Conservation (phyloP, 768 basidiomycete species). For the Neoboletus brunneissimus region DNA sequence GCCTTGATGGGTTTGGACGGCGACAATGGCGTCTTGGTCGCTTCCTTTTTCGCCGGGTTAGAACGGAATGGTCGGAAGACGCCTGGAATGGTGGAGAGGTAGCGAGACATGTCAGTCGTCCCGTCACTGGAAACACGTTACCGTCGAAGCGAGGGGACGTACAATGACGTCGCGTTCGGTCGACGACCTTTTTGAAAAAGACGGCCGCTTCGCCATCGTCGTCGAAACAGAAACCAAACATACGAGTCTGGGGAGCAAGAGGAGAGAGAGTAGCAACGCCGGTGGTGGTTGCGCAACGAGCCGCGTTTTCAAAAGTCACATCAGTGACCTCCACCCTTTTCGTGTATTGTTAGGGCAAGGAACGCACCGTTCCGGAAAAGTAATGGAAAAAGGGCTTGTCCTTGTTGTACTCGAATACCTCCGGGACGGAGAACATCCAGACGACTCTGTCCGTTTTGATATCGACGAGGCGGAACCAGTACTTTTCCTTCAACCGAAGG, state of each 20-base stretch:
- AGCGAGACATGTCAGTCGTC: background rate
- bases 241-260: conserved; percentile 32
- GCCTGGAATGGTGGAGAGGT: conserved; percentile 2
- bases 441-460: conserved; percentile 54
- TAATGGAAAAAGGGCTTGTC: conserved; percentile 93
- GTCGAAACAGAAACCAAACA: conserved; percentile 56
- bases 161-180: conserved; percentile 46
- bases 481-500: conserved; percentile 34
- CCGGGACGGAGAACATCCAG: conserved; percentile 66
- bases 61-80: conserved; percentile 29
- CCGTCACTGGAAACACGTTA: background rate
- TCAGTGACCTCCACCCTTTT: background rate
- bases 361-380: conserved; percentile 79
- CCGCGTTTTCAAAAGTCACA: background rate
- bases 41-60: conserved; percentile 29
- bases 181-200: conserved; percentile 60
- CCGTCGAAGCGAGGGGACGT: background rate
- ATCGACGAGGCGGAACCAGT: conserved; percentile 68
- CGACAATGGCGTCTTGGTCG: conserved; percentile 37
- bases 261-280: background rate
- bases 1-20: conserved; percentile 34
- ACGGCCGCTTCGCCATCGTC: conserved; percentile 58
- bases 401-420: conserved; percentile 64
- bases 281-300: too few relatives aligned
- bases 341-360: background rate